phyloP scores from a whole-genome alignment of 2,329 filamentous ascomycete genomes.

The Arthrobotrys megalospora region DNA sequence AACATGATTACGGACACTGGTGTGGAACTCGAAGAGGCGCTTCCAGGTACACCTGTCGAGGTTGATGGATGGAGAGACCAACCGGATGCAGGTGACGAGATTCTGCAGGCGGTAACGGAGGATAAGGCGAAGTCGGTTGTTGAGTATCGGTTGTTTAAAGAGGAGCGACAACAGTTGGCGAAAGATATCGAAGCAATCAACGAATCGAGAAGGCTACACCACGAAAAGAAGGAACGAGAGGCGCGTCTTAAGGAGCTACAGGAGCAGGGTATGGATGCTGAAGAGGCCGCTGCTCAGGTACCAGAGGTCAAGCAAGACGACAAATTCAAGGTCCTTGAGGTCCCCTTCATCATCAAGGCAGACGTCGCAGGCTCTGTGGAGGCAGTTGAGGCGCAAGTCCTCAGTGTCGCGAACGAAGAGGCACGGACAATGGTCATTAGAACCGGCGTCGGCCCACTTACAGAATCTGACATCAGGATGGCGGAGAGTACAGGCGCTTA shows the following conservation, averaged over 20 bases:
- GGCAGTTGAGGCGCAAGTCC: slow-evolving; percentile 83
- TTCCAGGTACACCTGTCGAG: slow-evolving; percentile 90
- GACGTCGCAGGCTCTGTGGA: slow-evolving; percentile 96
- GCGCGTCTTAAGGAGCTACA: slow-evolving; percentile 68
- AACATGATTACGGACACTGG: slow-evolving; percentile 88
- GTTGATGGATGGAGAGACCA: slow-evolving; percentile 94
- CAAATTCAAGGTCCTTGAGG: slow-evolving; percentile 68
- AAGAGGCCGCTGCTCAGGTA: slow-evolving; percentile 54
- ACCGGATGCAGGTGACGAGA: slow-evolving; percentile 86
- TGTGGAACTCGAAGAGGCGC: slow-evolving; percentile 78
- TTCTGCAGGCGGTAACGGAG: slow-evolving; percentile 81
- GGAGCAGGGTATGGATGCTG: slow-evolving; percentile 64
- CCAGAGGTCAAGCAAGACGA: slow-evolving; percentile 65
- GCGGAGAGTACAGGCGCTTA: slow-evolving; percentile 78
- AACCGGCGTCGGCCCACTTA: slow-evolving; percentile 81
- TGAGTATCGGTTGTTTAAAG: slow-evolving; percentile 80
- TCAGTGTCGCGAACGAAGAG: slow-evolving; percentile 86
- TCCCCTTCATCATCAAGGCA: slow-evolving; percentile 90
- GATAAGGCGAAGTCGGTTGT: slow-evolving; percentile 83
- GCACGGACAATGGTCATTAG: slow-evolving; percentile 83
- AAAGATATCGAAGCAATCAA: slow-evolving; percentile 84
- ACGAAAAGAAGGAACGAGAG: slow-evolving; percentile 73
- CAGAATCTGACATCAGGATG: slow-evolving; percentile 90
- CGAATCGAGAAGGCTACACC: slow-evolving; percentile 75
- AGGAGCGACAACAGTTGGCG: slow-evolving; percentile 77